Base-by-base conservation (phyloP, 1,284 basidiomycete species). In the Mycena sp. region DNA sequence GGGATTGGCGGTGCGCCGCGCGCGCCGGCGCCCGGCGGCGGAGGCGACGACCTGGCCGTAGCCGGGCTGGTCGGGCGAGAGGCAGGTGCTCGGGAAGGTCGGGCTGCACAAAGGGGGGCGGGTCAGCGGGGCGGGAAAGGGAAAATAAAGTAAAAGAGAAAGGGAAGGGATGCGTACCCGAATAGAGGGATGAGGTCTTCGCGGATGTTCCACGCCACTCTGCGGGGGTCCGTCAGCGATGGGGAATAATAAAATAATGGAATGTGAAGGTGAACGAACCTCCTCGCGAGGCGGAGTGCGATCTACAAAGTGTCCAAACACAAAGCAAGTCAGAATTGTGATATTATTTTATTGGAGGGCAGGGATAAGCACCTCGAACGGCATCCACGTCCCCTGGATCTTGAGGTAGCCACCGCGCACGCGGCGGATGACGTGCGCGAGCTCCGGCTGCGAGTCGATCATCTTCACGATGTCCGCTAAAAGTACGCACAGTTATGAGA, bases 311-410 rank as follows among this genome's bases (percentile, higher is more conserved):
- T n/a, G n/a, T 53, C 6, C 48, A 37, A 19, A 40, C 6, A 54
- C 23, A 44, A 40, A 43, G 52, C 25, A 14, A 40, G n/a, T n/a
- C n/a, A n/a, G n/a, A n/a, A n/a, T n/a, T n/a, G n/a, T n/a, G n/a
- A n/a, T n/a, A n/a, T n/a, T n/a, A n/a, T n/a, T n/a, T n/a, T n/a
- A n/a, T n/a, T n/a, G n/a, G n/a, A n/a, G n/a, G n/a, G n/a, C n/a
- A n/a, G n/a, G 53, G 46, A 41, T 57, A 46, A 21, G 54, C 60
- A 91, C 90, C 81, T 94, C 91, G 75, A 91, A 94, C 26, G 92
- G 92, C 90, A 94, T 93, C 92, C 92, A 94, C 41, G 92, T 94
- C 51, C 92, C 92, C 73, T 94, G 92, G 53, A 94, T 94, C 79
- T 94, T 94, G 61, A 94, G 84, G 78, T 94, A 94, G 40, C 93